These are phyloP conservation scores for Elaphomyces granulatus DNA, from an alignment of 495 filamentous ascomycete genomes.

Conservation along the genomic window DNA sequence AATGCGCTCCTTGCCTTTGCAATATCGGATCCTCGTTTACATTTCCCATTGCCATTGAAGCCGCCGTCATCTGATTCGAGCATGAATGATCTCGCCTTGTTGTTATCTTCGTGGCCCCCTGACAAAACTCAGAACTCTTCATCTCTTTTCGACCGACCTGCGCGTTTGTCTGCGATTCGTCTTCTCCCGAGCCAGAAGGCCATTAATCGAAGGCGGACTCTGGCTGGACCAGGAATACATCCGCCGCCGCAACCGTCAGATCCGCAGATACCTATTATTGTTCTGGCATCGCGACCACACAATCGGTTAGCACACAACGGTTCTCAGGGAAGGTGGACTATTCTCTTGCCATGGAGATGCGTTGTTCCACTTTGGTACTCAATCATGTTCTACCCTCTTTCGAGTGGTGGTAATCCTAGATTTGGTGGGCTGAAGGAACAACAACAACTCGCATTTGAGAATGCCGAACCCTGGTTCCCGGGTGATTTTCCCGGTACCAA, in stretches of 20 bases:
- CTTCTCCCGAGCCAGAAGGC: conserved; percentile 66
- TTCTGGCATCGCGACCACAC: conserved; percentile 43
- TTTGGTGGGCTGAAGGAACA: conserved; percentile 74
- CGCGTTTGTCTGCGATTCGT: conserved; percentile 45
- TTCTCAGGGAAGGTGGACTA: conserved; percentile 63
- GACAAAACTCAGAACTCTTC: conserved; percentile 42
- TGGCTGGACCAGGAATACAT: conserved; percentile 46
- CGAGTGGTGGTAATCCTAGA: conserved; percentile 59
- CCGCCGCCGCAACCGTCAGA: conserved; percentile 51
- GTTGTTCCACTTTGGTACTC: conserved; percentile 75
- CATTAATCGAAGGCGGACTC: conserved; percentile 70
- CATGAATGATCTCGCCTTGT: conserved; percentile 38
- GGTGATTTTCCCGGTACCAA: conserved; percentile 73
- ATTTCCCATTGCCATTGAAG: conserved; percentile 42
- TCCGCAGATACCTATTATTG: conserved; percentile 65
- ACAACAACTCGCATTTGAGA: conserved; percentile 71
- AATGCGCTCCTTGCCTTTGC: conserved; percentile 60
- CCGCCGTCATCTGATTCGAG: conserved; percentile 19
- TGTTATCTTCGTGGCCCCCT: conserved; percentile 55
- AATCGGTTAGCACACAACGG: conserved; percentile 21
- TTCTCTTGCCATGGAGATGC: conserved; percentile 87
- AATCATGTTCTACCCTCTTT: conserved; percentile 73
- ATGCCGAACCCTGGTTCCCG: conserved; percentile 70
- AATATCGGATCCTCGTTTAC: conserved; percentile 65
- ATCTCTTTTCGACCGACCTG: conserved; percentile 52